Evolutionary conservation across 768 basidiomycete species (phyloP).

Genomic region (Suillus subaureus): DNA sequence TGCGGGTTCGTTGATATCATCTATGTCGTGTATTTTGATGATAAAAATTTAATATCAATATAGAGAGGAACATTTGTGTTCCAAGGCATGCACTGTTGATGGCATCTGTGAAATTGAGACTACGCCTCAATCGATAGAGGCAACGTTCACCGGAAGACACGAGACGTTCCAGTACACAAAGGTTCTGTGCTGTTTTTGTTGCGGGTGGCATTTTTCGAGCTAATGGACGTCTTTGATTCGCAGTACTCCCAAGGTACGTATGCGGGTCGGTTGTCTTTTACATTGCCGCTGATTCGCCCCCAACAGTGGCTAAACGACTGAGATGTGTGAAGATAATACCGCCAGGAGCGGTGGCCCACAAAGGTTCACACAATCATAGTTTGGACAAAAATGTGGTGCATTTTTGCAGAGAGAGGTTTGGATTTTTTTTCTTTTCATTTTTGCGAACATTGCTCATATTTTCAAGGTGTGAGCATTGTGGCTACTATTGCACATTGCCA

Average conservation of each 20-base stretch:
- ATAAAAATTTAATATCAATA: not conserved
- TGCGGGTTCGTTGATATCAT: constrained; percentile 47
- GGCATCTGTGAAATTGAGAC: constrained; percentile 67
- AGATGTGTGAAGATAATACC: constrained; percentile 51
- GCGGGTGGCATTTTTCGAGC: not conserved
- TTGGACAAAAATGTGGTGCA: constrained; percentile 49
- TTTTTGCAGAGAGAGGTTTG: constrained; percentile 53
- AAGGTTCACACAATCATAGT: constrained; percentile 52
- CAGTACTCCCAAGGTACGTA: constrained; percentile 56
- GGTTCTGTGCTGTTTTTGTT: constrained; percentile 30
- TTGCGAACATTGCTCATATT: not conserved
- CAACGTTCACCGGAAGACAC: constrained; percentile 60
- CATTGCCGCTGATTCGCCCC: not conserved
- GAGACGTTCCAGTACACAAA: constrained; percentile 69
- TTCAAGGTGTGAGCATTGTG: constrained; percentile 52
- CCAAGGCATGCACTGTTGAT: constrained; percentile 39
- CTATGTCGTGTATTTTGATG: constrained; percentile 8
- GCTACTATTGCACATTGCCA: constrained; percentile 60
- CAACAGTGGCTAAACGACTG: constrained; percentile 50
- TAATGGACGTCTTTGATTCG: not conserved
- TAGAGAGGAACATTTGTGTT: constrained; percentile 56
- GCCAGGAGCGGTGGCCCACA: constrained; percentile 43
- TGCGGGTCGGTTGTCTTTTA: not conserved
- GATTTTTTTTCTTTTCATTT: not conserved
- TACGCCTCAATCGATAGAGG: constrained; percentile 58